Evolutionary conservation across 495 filamentous ascomycete species (phyloP).

Genomic region (Penicillium robsamsonii): DNA sequence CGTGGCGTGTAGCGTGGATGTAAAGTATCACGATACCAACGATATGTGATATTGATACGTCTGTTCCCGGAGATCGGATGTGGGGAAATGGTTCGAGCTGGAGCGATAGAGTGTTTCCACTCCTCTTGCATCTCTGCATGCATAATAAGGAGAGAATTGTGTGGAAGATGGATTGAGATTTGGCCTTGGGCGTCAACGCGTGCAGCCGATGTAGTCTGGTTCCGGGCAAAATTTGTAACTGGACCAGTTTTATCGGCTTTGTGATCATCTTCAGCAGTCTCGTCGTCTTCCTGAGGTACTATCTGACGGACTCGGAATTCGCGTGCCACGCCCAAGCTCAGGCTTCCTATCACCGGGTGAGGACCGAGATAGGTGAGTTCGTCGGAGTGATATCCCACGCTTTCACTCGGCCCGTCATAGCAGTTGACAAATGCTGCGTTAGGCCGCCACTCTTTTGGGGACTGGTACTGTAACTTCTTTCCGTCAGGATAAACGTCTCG

Average conservation of each 20-base stretch:
- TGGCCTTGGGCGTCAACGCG: slow-evolving; percentile 69
- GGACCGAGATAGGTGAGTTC: slow-evolving; percentile 93
- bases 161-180: slow-evolving; percentile 86
- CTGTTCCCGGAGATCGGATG: slow-evolving; percentile 77
- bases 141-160: slow-evolving; percentile 93
- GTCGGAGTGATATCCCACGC: slow-evolving; percentile 88
- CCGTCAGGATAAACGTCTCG: slow-evolving; percentile 57
- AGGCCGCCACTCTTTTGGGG: slow-evolving; percentile 67
- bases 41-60: slow-evolving; percentile 92
- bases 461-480: slow-evolving; percentile 76
- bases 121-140: slow-evolving; percentile 74
- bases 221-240: background rate
- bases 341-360: slow-evolving; percentile 78
- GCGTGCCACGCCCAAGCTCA: slow-evolving; percentile 83
- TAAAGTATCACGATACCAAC: slow-evolving; percentile 73
- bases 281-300: slow-evolving; percentile 54
- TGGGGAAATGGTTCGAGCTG: slow-evolving; percentile 69
- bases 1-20: slow-evolving; percentile 61
- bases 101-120: slow-evolving; percentile 64
- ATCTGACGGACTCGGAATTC: slow-evolving; percentile 86
- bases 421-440: slow-evolving; percentile 95
- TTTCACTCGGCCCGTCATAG: slow-evolving; percentile 75
- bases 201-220: slow-evolving; percentile 24
- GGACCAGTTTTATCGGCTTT: slow-evolving; percentile 9
- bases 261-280: slow-evolving; percentile 13